These are phyloP conservation scores for rapeseed (Brassica napus) DNA, from an alignment of 345 rosid genomes.

Conservation along the genomic window Da-Ae NC_063444.1:35243001-35243500, in stretches of 20 bases:
- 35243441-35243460: slow-evolving; percentile 87
- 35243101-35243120: slow-evolving; percentile 56
- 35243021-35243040: not conserved
- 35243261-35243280: slow-evolving; percentile 92
- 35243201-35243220: not conserved
- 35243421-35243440: slow-evolving; percentile 83
- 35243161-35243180: slow-evolving; percentile 69
- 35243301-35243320: slow-evolving; percentile 46
- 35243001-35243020: slow-evolving; percentile 7
- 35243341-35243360: slow-evolving; percentile 57
- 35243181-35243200: slow-evolving; percentile 40
- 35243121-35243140: slow-evolving; percentile 56
- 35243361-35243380: slow-evolving; percentile 61
- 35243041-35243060: not conserved
- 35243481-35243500: not conserved
- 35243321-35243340: slow-evolving; percentile 49
- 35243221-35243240: slow-evolving; percentile 1
- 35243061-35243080: slow-evolving; percentile 47
- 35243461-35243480: slow-evolving; percentile 95
- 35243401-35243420: slow-evolving; percentile 65
- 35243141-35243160: slow-evolving; percentile 61
- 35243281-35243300: slow-evolving; percentile 53
- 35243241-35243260: slow-evolving; percentile 20
- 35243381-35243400: slow-evolving; percentile 30
- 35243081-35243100: slow-evolving; percentile 63